Conservation (phyloP, 768 basidiomycete species). For the Xerocomellus amylosporus region DNA sequence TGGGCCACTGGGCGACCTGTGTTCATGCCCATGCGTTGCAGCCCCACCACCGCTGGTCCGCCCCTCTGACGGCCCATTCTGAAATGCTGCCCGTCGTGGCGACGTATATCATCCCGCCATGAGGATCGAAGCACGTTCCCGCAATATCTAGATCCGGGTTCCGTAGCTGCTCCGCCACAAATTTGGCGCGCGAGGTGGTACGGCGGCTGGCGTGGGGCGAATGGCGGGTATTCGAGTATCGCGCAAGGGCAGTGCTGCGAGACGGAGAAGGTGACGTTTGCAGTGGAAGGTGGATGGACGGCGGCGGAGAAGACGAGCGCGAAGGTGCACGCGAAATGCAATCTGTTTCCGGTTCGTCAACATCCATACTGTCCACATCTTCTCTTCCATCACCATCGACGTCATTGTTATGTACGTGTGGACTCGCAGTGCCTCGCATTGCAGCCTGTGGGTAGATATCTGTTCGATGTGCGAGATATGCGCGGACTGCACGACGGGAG, state of each 20-base stretch:
- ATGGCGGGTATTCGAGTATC: slow-evolving; percentile 20
- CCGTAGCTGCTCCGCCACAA: slow-evolving; percentile 12
- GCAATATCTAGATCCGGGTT: slow-evolving; percentile 51
- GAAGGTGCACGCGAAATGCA: slow-evolving; percentile 53
- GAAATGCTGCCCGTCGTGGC: slow-evolving; percentile 63
- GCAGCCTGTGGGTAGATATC: slow-evolving; percentile 26
- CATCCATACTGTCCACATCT: slow-evolving; percentile 47
- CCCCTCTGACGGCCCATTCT: slow-evolving; percentile 74
- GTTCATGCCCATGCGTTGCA: slow-evolving; percentile 44
- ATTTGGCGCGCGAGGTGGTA: slow-evolving; percentile 10
- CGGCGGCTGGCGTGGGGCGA: slow-evolving; percentile 19
- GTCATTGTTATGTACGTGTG: slow-evolving; percentile 19
- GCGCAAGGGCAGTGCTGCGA: slow-evolving; percentile 17
- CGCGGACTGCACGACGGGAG: slow-evolving; percentile 45
- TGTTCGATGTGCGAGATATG: slow-evolving; percentile 28
- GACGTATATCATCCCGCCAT: slow-evolving; percentile 64
- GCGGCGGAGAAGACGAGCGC: slow-evolving; percentile 47
- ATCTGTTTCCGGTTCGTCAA: slow-evolving; percentile 49
- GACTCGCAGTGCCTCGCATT: slow-evolving; percentile 12
- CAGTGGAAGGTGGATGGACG: slow-evolving; percentile 32
- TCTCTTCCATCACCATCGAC: slow-evolving; percentile 29
- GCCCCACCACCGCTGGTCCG: slow-evolving; percentile 73
- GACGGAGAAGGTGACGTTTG: slow-evolving; percentile 25
- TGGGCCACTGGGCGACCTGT: not conserved
- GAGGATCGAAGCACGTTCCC: slow-evolving; percentile 72